Evolutionary conservation across 106 monocot species (phyloP).

Genomic region (Acorus calamus): DNA sequence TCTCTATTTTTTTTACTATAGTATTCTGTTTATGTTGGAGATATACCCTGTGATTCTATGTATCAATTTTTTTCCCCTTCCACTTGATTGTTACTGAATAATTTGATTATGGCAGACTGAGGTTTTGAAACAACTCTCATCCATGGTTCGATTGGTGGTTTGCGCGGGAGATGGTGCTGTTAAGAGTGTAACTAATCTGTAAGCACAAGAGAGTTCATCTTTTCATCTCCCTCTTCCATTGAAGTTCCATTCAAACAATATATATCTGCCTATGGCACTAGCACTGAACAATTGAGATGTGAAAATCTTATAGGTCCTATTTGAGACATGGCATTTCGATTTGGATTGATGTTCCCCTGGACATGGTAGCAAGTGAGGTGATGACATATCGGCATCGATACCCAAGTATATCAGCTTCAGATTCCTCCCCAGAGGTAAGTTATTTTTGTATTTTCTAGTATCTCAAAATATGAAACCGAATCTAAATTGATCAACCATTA

Average conservation of each 20-base stretch:
- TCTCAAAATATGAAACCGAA: neutral
- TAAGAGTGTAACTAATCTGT: slow-evolving; percentile 66
- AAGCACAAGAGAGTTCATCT: slow-evolving; percentile 7
- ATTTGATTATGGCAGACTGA: slow-evolving; percentile 55
- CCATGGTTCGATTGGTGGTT: slow-evolving; percentile 89
- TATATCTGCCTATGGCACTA: too few species aligned
- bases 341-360: slow-evolving; percentile 79
- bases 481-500: neutral
- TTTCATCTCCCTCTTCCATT: neutral
- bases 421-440: slow-evolving; percentile 42
- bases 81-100: neutral
- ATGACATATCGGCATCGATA: slow-evolving; percentile 4
- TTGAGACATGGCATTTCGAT: slow-evolving; percentile 85
- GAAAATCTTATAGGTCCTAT: slow-evolving; percentile 42
- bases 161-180: slow-evolving; percentile 88
- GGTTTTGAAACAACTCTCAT: slow-evolving; percentile 83
- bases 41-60: too few species aligned
- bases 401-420: slow-evolving; percentile 13
- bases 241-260: too few species aligned
- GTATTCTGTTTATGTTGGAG: too few species aligned
- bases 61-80: too few species aligned
- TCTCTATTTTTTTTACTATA: too few species aligned
- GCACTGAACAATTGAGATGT: neutral
- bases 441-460: neutral
- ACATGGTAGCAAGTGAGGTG: slow-evolving; percentile 51